Conservation (phyloP, 2,329 filamentous ascomycete genomes). For the Parastagonospora nodorum region DNA sequence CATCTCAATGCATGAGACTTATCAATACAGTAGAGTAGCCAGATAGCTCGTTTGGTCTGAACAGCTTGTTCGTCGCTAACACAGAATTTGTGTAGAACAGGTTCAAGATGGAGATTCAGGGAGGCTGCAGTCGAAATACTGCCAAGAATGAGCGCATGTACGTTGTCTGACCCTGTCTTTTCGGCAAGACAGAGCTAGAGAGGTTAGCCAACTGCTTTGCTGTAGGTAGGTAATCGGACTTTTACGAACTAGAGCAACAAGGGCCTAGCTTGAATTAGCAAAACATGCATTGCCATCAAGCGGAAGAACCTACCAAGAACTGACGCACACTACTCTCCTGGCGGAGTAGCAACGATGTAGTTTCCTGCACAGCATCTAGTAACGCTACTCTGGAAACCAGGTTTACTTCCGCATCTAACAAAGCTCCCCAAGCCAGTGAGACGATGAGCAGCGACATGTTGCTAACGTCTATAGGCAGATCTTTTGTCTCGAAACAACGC, state of each 20-base stretch:
- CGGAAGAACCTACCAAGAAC: slow-evolving; percentile 1
- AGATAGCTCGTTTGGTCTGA: background rate
- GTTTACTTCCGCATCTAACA: background rate
- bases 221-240: background rate
- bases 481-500: background rate
- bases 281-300: background rate
- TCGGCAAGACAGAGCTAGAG: slow-evolving; percentile 1
- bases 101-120: background rate
- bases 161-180: background rate
- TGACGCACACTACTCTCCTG: background rate
- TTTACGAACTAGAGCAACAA: background rate
- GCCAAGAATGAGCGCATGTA: background rate
- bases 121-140: background rate
- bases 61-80: background rate
- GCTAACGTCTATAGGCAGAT: background rate
- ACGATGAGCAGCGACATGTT: background rate
- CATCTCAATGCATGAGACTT: slow-evolving; percentile 5
- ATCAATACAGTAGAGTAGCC: slow-evolving; percentile 1
- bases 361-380: background rate
- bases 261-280: background rate
- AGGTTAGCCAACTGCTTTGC: too few species aligned
- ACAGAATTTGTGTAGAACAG: background rate
- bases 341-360: background rate
- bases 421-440: background rate
- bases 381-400: background rate